A percentile compares a stretch with the other conserved stretches of the same genome.
phyloP scores from a whole-genome alignment of 345 rosid species.

The Anacardium occidentale region DNA sequence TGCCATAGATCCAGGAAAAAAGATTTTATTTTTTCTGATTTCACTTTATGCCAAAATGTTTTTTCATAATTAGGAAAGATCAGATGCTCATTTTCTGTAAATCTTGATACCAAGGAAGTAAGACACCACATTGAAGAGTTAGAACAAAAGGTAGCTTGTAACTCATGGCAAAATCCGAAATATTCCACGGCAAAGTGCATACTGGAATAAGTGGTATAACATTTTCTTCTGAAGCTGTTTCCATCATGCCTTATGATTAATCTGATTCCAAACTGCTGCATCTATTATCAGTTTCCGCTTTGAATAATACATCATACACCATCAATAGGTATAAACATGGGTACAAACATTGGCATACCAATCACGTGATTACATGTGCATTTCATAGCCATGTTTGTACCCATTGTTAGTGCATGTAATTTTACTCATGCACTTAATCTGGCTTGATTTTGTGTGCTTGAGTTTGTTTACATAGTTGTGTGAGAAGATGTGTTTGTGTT shows the following conservation, averaged over 20 bases:
- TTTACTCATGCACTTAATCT: not conserved
- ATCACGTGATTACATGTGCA: too few species aligned
- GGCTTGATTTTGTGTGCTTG: not conserved
- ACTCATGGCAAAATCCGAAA: not conserved
- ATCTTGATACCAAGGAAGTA: not conserved
- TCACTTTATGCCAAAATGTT: not conserved
- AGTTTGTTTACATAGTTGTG: not conserved
- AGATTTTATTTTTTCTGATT: not conserved
- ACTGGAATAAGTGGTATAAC: not conserved
- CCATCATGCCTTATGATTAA: not conserved
- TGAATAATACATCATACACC: too few species aligned
- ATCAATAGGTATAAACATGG: too few species aligned
- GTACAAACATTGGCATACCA: too few species aligned
- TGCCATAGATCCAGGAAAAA: not conserved
- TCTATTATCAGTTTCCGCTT: not conserved
- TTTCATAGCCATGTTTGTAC: too few species aligned
- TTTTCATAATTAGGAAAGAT: not conserved
- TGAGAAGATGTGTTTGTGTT: not conserved
- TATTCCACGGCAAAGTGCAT: not conserved
- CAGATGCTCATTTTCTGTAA: not conserved
- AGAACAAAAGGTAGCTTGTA: not conserved
- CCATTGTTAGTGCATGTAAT: too few species aligned
- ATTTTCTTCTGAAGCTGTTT: conserved; percentile 2
- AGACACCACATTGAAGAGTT: not conserved
- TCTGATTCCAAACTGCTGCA: not conserved